phyloP scores from a whole-genome alignment of 805 yeast species.

The Lachancea sp. region DNA sequence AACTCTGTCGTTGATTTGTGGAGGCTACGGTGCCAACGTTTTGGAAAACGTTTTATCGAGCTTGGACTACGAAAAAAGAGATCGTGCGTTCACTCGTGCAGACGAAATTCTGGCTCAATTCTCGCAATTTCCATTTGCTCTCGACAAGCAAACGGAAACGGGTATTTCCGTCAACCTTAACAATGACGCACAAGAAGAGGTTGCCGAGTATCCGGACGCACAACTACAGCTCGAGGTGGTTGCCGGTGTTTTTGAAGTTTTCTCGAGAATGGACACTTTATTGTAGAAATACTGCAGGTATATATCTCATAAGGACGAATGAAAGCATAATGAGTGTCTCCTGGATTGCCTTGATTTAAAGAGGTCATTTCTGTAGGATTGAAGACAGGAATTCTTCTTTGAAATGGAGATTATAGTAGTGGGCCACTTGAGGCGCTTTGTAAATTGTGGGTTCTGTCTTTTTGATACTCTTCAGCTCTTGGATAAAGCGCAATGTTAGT shows the following conservation, averaged over 20 bases:
- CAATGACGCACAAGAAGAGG: slow-evolving; percentile 38
- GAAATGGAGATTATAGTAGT: slow-evolving; percentile 17
- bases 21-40: slow-evolving; percentile 93
- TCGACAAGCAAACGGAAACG: slow-evolving; percentile 47
- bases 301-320: not conserved
- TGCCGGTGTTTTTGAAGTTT: slow-evolving; percentile 87
- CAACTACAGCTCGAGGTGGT: slow-evolving; percentile 79
- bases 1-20: slow-evolving; percentile 75
- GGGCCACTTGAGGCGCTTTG: slow-evolving; percentile 11
- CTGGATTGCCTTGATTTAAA: not conserved
- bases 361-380: not conserved
- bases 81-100: slow-evolving; percentile 88
- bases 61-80: slow-evolving; percentile 80
- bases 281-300: slow-evolving; percentile 36
- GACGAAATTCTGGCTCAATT: slow-evolving; percentile 81
- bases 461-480: slow-evolving; percentile 16
- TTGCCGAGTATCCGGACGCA: slow-evolving; percentile 33
- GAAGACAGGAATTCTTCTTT: slow-evolving; percentile 17
- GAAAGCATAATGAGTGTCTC: slow-evolving; percentile 1
- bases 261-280: slow-evolving; percentile 86
- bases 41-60: slow-evolving; percentile 78
- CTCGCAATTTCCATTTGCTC: slow-evolving; percentile 75
- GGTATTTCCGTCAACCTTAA: slow-evolving; percentile 70
- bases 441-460: slow-evolving; percentile 14
- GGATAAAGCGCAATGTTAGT: slow-evolving; percentile 41